Base-by-base conservation (phyloP, 257 asterid species). In the Solanum peruvianum region DNA sequence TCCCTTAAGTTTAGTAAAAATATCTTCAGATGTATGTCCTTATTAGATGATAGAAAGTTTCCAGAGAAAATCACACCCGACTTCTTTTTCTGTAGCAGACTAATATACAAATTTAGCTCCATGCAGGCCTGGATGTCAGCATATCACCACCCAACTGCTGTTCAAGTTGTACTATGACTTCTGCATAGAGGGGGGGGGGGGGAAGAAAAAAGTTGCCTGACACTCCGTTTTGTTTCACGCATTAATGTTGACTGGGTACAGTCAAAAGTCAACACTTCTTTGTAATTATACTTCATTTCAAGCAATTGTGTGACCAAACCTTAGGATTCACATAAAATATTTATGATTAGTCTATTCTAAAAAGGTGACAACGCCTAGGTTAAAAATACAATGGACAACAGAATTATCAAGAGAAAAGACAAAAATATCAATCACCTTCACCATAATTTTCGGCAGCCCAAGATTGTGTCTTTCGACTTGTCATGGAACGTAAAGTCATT, bases 381-480 rank as follows among this genome's bases (percentile, higher is more conserved):
- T n/a, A 58, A 76, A 77, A 77, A 77, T 77, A 77, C n/a, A 44
- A 77, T 8, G n/a, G 31, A 21, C 49, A 44, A 44, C 83, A 77
- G 83, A 77, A 77, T 25, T 12, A 4, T 15, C 83, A 44, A 77
- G 60, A 77, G 62, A 44, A 45, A 44, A 44, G 41, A 62, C 11
- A 62, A 73, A 85, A 88, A 88, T 86, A 85, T 89, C 84, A 49
- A 92, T 87, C 90, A 95, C 99, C 98, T 93, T 97, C 99, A 87
- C 93, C 98, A 35, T 90, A 88, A 88, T 76, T 92, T 89, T 94
- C 98, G 60, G 88, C 92, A 72, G 94, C 88, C 92, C 92, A 92
- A 62, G 95, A 89, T 70, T 92, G 98, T 71, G 97, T 92, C 92
- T 93, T 97, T 86, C 98, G 93, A 90, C 90, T 89, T 75, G 94